These are phyloP conservation scores for Blepharisma japonicum DNA, from an alignment of 73 alveolate genomes.

Conservation along the genomic window DNA sequence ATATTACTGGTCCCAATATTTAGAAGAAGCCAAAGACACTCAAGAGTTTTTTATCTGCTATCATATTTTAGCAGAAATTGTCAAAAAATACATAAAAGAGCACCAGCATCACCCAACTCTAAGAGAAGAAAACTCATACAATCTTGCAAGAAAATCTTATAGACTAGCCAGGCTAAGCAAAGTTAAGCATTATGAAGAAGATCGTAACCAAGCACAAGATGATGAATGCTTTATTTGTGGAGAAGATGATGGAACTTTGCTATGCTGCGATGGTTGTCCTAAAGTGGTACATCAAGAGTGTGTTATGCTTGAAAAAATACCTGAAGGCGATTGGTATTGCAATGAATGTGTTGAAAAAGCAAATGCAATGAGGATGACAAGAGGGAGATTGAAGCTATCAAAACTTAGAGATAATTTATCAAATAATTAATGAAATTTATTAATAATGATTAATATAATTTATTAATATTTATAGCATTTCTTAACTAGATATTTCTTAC, in stretches of 20 bases:
- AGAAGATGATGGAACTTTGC: neutral
- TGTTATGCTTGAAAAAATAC: neutral
- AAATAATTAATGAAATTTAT: no score
- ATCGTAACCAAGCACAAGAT: neutral
- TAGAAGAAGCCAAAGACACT: neutral
- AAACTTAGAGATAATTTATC: no score
- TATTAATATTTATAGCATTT: no score
- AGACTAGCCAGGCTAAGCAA: neutral
- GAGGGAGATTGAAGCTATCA: no score
- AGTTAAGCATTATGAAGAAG: neutral
- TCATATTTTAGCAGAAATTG: neutral
- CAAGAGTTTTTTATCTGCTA: neutral
- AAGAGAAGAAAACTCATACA: neutral
- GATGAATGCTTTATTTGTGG: conserved; percentile 17
- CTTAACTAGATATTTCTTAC: no score
- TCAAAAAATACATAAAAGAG: neutral
- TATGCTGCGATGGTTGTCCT: conserved; percentile 11
- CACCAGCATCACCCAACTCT: neutral
- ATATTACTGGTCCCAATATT: neutral
- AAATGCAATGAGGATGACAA: conserved; percentile 1
- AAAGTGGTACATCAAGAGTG: conserved; percentile 19
- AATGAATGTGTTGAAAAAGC: conserved; percentile 12
- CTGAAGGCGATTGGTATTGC: conserved; percentile 23
- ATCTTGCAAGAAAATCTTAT: neutral
- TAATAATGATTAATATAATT: no score